These are phyloP conservation scores for Fusarium zealandicum DNA, from an alignment of 2,329 filamentous ascomycete genomes.

Conservation along the genomic window DNA sequence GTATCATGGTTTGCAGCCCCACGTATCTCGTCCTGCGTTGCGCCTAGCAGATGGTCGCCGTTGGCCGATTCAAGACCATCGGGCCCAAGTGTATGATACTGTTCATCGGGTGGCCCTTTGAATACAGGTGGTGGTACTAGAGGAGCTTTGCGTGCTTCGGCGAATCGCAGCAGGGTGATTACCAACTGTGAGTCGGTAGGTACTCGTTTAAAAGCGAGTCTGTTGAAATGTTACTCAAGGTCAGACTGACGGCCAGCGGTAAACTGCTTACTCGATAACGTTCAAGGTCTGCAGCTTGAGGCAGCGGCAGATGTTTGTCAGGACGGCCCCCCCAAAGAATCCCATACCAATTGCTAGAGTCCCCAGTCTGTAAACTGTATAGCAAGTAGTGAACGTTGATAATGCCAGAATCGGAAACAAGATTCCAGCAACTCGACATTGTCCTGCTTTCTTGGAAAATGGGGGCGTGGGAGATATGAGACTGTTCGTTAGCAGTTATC, in stretches of 20 bases:
- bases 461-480: conserved; percentile 65
- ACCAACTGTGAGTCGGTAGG: conserved; percentile 83
- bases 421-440: conserved; percentile 34
- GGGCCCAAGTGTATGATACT: neutral
- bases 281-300: neutral
- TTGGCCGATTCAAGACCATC: conserved; percentile 50
- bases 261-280: conserved; percentile 62
- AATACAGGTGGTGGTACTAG: conserved; percentile 58
- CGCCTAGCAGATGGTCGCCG: conserved; percentile 22
- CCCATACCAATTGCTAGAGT: neutral
- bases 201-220: conserved; percentile 76
- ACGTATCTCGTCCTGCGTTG: conserved; percentile 62
- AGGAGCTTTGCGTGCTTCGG: conserved; percentile 77
- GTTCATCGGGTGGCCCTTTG: neutral
- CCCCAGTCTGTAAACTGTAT: neutral
- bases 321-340: conserved; percentile 3
- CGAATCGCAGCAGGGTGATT: conserved; percentile 76
- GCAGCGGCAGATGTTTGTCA: neutral
- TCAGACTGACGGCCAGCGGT: conserved; percentile 49
- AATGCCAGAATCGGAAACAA: neutral
- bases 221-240: conserved; percentile 64
- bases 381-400: neutral
- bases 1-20: conserved; percentile 58
- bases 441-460: conserved; percentile 65
- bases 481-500: conserved; percentile 3